Base-by-base conservation (phyloP, 257 asterid species). In the Ballota nigra region DNA sequence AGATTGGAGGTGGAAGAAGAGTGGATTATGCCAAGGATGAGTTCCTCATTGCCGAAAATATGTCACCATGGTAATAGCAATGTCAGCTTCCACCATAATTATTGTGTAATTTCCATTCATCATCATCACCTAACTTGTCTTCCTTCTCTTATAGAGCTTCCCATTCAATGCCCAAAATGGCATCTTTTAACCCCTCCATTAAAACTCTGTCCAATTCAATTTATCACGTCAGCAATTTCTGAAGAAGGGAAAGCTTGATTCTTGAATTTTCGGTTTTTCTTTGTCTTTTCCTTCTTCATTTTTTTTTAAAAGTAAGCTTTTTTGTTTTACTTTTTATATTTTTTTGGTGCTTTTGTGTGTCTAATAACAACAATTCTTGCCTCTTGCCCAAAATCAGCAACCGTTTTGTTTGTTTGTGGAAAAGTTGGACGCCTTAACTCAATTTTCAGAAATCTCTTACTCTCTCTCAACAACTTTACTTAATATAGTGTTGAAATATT, bases 1-100 rank as follows among this genome's bases (percentile, higher is more conserved):
- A 91, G 75, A 81, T 91, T 66, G 84, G 74, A 78, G 97, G 96
- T 12, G 99, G 97, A 49, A 94, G 79, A 83, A 82, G 74, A 79
- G 78, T 86, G 68, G 96, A 94, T 86, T 73, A 82, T 73, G 62
- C 72, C 0, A 91, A 84, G 80, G 97, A 94, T 72, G 96, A 84
- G 79, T 88, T 89, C 72, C 31, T 91, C 52, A 70, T 78, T 66
- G 78, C 88, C 11, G 82, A 77, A 43, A 68, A 66, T 0, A 43
- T 80, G 70, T 79, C 84, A 83, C 73, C 84, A 1, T 77, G 86
- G 91, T 73, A 47, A 47, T 52, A 29, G 28, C 43, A 49, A 75
- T n/a, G 55, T 47, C 55, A 83, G 77, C 82, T 82, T 73, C 87
- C 85, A 73, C 80, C 66, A 68, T 64, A 71, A 58, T 55, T 73